Conservation (phyloP, 495 filamentous ascomycete species). For the Penicillium arizonense region DNA sequence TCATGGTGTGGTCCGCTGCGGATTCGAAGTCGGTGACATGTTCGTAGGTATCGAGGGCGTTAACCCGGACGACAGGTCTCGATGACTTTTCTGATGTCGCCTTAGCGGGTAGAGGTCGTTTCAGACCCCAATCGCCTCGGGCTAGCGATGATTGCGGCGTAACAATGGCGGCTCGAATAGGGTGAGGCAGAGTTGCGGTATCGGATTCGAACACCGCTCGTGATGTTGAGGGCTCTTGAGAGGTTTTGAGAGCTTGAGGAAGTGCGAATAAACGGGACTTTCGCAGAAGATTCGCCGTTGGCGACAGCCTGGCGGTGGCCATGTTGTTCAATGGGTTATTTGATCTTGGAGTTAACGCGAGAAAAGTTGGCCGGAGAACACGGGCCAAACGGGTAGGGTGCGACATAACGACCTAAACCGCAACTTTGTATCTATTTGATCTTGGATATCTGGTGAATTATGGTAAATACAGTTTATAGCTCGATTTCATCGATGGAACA, state of each 20-base stretch:
- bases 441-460: too few species aligned
- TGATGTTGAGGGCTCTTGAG: conserved; percentile 39
- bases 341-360: conserved; percentile 22
- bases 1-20: conserved; percentile 76
- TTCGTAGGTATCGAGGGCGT: conserved; percentile 79
- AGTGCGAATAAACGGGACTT: conserved; percentile 65
- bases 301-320: conserved; percentile 52
- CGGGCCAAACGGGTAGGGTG: conserved; percentile 19
- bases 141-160: conserved; percentile 72
- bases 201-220: conserved; percentile 50
- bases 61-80: conserved; percentile 68
- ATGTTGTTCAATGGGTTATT: conserved; percentile 37
- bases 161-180: conserved; percentile 81
- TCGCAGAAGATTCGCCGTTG: conserved; percentile 62
- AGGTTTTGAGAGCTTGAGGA: conserved; percentile 52
- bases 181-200: conserved; percentile 72
- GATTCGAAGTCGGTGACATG: conserved; percentile 90
- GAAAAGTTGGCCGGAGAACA: conserved; percentile 37
- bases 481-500: too few species aligned
- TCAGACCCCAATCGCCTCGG: conserved; percentile 92
- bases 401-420: conserved; percentile 12
- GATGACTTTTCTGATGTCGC: conserved; percentile 66
- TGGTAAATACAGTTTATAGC: too few species aligned
- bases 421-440: conserved; percentile 8
- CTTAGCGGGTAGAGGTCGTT: conserved; percentile 74